Evolutionary conservation across 495 filamentous ascomycete genomes (phyloP).

Genomic region (Aspergillus taichungensis): DNA sequence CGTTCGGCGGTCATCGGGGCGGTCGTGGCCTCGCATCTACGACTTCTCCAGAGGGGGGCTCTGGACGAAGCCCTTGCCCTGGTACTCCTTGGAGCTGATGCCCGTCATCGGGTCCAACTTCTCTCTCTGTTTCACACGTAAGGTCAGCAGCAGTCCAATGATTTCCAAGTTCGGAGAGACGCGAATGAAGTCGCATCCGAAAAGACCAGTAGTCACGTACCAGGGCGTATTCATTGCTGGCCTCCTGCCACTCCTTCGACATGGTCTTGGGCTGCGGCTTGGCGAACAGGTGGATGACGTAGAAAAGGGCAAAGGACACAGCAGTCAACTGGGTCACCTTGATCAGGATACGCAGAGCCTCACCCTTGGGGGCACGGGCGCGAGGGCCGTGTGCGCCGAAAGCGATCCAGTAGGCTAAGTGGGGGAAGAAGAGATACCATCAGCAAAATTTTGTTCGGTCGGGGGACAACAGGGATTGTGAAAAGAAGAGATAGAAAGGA

Average conservation of each 20-base stretch:
- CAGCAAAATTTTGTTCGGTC: constrained; percentile 14
- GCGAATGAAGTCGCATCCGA: not conserved
- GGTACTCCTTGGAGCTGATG: constrained; percentile 70
- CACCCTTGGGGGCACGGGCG: constrained; percentile 68
- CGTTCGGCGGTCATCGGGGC: constrained; percentile 9
- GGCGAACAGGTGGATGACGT: constrained; percentile 52
- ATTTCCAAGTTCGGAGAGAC: not conserved
- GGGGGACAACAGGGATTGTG: not conserved
- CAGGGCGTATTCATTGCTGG: constrained; percentile 81
- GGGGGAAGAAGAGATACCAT: constrained; percentile 7
- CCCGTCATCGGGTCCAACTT: constrained; percentile 86
- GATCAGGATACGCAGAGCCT: constrained; percentile 61
- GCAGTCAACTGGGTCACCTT: constrained; percentile 58
- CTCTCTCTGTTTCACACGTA: constrained; percentile 50
- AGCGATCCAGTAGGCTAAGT: constrained; percentile 92
- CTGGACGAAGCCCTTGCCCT: constrained; percentile 76
- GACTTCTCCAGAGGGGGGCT: constrained; percentile 44
- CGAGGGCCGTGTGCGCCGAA: constrained; percentile 95
- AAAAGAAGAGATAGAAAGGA: not conserved
- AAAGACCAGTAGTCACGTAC: constrained; percentile 39
- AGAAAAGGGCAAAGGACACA: constrained; percentile 57
- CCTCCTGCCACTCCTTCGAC: constrained; percentile 92
- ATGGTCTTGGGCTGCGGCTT: constrained; percentile 71
- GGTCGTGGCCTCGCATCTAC: constrained; percentile 15
- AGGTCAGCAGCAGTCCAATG: constrained; percentile 5